Conservation (phyloP, 352 stramenopile genomes). For the Pythium apleroticum region DNA sequence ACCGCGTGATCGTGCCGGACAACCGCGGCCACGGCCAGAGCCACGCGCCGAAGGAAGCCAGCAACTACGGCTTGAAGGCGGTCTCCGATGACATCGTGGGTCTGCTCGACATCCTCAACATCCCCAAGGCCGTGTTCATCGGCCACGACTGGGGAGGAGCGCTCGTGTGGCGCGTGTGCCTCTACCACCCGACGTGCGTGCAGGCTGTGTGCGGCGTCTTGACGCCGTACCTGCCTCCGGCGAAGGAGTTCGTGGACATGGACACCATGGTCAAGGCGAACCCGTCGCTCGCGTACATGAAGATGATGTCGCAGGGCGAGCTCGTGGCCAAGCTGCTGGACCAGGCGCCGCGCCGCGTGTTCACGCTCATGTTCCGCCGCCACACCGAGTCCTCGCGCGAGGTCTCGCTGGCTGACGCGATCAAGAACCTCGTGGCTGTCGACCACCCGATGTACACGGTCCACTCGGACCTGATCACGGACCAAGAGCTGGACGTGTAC, state of each 20-base stretch:
- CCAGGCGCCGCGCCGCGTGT: conserved; percentile 38
- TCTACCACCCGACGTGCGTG: conserved; percentile 61
- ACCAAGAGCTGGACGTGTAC: conserved; percentile 66
- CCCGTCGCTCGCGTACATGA: conserved; percentile 12
- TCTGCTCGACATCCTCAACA: conserved; percentile 32
- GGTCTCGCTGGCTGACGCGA: conserved; percentile 5
- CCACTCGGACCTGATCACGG: conserved; percentile 44
- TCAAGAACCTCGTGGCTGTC: conserved; percentile 20
- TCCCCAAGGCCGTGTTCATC: conserved; percentile 34
- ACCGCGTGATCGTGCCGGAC: conserved; percentile 57
- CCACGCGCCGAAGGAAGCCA: conserved; percentile 37
- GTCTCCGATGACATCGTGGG: conserved; percentile 40
- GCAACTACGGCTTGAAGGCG: conserved; percentile 50
- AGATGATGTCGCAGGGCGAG: conserved; percentile 4
- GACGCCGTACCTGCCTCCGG: conserved; percentile 60
- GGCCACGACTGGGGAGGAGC: conserved; percentile 74
- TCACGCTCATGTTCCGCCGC: conserved; percentile 53
- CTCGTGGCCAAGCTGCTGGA: conserved; percentile 26
- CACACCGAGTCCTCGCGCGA: conserved; percentile 30
- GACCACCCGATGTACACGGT: conserved; percentile 30
- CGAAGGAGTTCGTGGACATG: conserved; percentile 34
- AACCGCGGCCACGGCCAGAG: conserved; percentile 53
- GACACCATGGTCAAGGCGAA: conserved; percentile 41
- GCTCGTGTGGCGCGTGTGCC: conserved; percentile 66
- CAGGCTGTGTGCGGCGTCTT: conserved; percentile 55